A percentile compares a stretch with the other conserved stretches of the same genome.
phyloP scores from a whole-genome alignment of 1,139 yeast genomes.

The Debaryomycetaceae sp. region DNA sequence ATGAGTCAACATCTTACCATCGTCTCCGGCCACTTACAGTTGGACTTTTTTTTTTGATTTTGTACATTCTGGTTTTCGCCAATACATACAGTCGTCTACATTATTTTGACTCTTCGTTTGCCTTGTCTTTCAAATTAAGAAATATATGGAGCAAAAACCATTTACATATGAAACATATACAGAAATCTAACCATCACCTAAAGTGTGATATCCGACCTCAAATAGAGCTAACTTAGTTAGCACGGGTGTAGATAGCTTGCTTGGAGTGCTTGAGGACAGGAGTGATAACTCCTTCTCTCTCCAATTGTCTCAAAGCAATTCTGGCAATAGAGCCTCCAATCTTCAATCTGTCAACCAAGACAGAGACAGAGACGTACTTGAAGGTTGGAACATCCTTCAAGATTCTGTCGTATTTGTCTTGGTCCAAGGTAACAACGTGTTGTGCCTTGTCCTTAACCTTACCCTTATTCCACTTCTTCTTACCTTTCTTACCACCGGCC shows the following conservation, averaged over 20 bases:
- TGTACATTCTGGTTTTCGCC: not conserved
- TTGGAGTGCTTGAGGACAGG: conserved; percentile 94
- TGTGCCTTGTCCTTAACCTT: conserved; percentile 99
- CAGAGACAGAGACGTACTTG: conserved; percentile 98
- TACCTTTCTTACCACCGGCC: conserved; percentile 99
- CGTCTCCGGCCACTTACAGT: not conserved
- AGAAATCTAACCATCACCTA: not conserved
- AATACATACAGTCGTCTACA: not conserved
- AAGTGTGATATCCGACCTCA: not conserved
- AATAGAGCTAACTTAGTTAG: conserved; percentile 28
- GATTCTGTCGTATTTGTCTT: conserved; percentile 98
- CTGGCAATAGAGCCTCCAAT: conserved; percentile 99
- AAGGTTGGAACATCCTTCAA: conserved; percentile 98
- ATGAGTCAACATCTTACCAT: not conserved
- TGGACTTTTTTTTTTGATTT: not conserved
- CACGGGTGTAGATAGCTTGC: conserved; percentile 95
- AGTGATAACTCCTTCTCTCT: conserved; percentile 91
- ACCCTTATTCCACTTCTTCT: conserved; percentile 99
- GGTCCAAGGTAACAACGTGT: conserved; percentile 96
- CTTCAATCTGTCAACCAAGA: conserved; percentile 98
- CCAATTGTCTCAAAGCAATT: conserved; percentile 95
- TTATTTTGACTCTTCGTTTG: conserved; percentile 3
- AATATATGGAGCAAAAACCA: conserved; percentile 1
- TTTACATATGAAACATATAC: conserved; percentile 4
- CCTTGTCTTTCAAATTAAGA: conserved; percentile 7